phyloP scores from a whole-genome alignment of 1,139 yeast genomes.

The Schizosaccharomyces versatilis region DNA sequence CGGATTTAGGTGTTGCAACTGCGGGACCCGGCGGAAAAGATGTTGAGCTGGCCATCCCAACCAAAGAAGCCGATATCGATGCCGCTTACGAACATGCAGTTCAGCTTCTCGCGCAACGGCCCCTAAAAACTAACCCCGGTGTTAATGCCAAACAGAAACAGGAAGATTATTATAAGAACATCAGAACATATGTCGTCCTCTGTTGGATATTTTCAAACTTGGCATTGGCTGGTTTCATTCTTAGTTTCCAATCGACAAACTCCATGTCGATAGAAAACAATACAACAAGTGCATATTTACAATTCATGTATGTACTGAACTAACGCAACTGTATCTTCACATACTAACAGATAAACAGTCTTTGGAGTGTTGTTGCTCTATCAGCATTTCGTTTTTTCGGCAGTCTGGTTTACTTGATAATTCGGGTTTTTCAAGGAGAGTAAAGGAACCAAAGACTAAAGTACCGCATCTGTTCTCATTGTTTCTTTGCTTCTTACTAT shows the following conservation, averaged over 20 bases:
- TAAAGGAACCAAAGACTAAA: background rate
- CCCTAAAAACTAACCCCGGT: slow-evolving; percentile 9
- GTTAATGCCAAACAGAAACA: slow-evolving; percentile 18
- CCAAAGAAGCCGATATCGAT: slow-evolving; percentile 39
- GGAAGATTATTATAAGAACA: slow-evolving; percentile 52
- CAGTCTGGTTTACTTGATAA: background rate
- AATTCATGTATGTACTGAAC: background rate
- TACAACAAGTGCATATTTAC: background rate
- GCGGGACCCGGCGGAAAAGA: slow-evolving; percentile 31
- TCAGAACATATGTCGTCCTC: slow-evolving; percentile 59
- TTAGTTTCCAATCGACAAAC: slow-evolving; percentile 31
- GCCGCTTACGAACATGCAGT: slow-evolving; percentile 32
- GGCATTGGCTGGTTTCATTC: slow-evolving; percentile 40
- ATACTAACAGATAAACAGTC: background rate
- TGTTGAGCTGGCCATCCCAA: slow-evolving; percentile 39
- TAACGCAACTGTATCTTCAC: background rate
- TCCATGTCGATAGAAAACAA: background rate
- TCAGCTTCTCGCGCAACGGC: slow-evolving; percentile 21
- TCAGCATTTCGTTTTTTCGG: background rate
- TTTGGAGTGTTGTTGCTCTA: background rate
- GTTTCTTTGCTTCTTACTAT: too few relatives aligned
- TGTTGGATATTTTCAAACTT: slow-evolving; percentile 58
- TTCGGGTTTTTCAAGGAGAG: background rate
- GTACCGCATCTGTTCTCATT: too few relatives aligned
- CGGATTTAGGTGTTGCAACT: slow-evolving; percentile 49